Base-by-base conservation (phyloP, 1,284 basidiomycete genomes). In the Pseudozyma hubeiensis region DNA sequence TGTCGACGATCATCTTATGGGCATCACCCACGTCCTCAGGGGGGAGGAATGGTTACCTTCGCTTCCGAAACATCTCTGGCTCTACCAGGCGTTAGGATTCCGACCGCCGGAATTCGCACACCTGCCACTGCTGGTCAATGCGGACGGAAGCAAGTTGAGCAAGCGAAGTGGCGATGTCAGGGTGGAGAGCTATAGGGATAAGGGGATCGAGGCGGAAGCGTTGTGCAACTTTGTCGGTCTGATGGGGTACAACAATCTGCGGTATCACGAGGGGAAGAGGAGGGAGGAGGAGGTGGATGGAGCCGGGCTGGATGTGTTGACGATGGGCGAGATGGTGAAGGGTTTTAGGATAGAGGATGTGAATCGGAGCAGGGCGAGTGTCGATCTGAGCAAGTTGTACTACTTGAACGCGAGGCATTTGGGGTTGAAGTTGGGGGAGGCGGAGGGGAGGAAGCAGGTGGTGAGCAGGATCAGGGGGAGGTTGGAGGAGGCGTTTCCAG, bases 11-110 rank as follows among this genome's bases (percentile, higher is more conserved):
- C 90, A 94, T 79, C 90, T 91, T 76, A 99, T 99, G 97, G 90
- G 90, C 0, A 94, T 99, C 46, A 93, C 93, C 0, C 96, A 99
- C 85, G 95, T 99, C 3, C 86, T 99, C 1, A 89, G 97, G 19
- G 97, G 97, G 44, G 96, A 98, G 91, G 96, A 99, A 88, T 99
- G 97, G 97, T 87, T 98, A 1, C 91, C 94, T 0, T 97, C 94
- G 0, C 88, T 96, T n/a, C 92, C 94, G 0, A 89, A 97, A 41
- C 96, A 99, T 84, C 88, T 97, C 13, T 91, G 93, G 76, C 86
- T 99, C 14, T 99, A 98, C 82, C 87, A 90, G 4, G 90, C 91
- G 4, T 88, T 99, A 7, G 89, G 88, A 0, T 86, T 93, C 48
- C 76, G 86, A 4, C 88, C 91, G 0, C 97, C 97, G 0, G 84